These are phyloP conservation scores for Durusdinium trenchii DNA, from an alignment of 73 alveolate species.

Conservation along the genomic window DNA sequence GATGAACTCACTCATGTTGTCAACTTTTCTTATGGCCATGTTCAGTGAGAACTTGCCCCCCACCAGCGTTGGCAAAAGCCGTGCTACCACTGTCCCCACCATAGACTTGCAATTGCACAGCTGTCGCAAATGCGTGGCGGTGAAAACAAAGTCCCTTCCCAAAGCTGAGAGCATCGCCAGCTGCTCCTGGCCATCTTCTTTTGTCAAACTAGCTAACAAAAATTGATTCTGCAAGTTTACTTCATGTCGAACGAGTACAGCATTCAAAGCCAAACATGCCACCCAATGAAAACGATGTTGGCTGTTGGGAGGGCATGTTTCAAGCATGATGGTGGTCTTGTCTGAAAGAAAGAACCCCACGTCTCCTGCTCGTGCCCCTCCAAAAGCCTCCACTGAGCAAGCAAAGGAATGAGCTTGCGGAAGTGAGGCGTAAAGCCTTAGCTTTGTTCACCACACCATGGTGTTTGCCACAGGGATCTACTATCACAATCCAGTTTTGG, in stretches of 20 bases:
- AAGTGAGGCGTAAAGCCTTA: slow-evolving; percentile 80
- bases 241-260: background rate
- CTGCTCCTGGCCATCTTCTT: slow-evolving; percentile 45
- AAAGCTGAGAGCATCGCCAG: slow-evolving; percentile 88
- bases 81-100: slow-evolving; percentile 64
- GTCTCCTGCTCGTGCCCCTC: slow-evolving; percentile 88
- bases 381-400: slow-evolving; percentile 86
- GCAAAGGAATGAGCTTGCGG: slow-evolving; percentile 75
- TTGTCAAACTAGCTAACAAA: background rate
- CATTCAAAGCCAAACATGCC: background rate
- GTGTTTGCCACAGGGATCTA: no score
- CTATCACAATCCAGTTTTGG: no score
- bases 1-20: slow-evolving; percentile 74
- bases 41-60: slow-evolving; percentile 69
- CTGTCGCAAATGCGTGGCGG: slow-evolving; percentile 72
- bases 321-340: no score
- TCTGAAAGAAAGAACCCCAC: no score
- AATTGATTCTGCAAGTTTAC: background rate
- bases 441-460: no score
- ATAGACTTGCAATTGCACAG: slow-evolving; percentile 28
- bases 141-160: slow-evolving; percentile 54
- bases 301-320: no score
- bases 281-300: no score
- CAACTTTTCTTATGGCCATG: slow-evolving; percentile 76
- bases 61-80: slow-evolving; percentile 56